phyloP scores from a whole-genome alignment of 148 eudicot species.

The Camellia lanceoleosa region DNA sequence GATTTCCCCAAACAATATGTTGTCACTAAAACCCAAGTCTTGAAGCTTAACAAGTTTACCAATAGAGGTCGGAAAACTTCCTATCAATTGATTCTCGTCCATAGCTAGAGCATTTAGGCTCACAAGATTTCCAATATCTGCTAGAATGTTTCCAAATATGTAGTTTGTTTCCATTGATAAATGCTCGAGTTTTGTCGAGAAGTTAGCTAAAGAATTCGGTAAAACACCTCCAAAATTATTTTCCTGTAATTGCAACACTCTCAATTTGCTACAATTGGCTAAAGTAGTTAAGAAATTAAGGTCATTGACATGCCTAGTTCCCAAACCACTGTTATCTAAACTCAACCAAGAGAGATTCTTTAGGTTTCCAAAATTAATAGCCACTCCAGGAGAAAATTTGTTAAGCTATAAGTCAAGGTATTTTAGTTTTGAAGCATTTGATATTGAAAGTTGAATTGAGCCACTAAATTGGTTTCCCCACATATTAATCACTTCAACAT shows the following conservation, averaged over 20 bases:
- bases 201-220: slow-evolving; percentile 15
- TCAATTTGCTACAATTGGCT: slow-evolving; percentile 26
- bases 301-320: slow-evolving; percentile 19
- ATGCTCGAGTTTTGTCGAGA: slow-evolving; percentile 4
- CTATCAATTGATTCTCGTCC: slow-evolving; percentile 5
- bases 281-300: slow-evolving; percentile 23
- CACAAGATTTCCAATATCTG: slow-evolving; percentile 21
- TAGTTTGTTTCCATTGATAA: background rate
- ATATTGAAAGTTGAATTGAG: slow-evolving; percentile 23
- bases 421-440: slow-evolving; percentile 27
- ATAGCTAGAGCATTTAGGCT: slow-evolving; percentile 1
- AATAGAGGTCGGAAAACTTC: slow-evolving; percentile 27
- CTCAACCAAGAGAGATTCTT: background rate
- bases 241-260: background rate
- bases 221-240: slow-evolving; percentile 25
- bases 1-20: slow-evolving; percentile 24
- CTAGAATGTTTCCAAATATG: slow-evolving; percentile 20
- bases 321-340: slow-evolving; percentile 12
- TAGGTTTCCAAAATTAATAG: slow-evolving; percentile 9
- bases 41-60: slow-evolving; percentile 25
- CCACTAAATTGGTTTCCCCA: slow-evolving; percentile 24
- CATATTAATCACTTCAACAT: background rate
- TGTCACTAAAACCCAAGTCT: background rate
- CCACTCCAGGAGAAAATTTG: slow-evolving; percentile 12
- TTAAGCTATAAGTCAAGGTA: slow-evolving; percentile 1